These are phyloP conservation scores for Suhomyces yuchorum DNA, from an alignment of 1,139 yeast genomes.

Conservation along the genomic window DNA sequence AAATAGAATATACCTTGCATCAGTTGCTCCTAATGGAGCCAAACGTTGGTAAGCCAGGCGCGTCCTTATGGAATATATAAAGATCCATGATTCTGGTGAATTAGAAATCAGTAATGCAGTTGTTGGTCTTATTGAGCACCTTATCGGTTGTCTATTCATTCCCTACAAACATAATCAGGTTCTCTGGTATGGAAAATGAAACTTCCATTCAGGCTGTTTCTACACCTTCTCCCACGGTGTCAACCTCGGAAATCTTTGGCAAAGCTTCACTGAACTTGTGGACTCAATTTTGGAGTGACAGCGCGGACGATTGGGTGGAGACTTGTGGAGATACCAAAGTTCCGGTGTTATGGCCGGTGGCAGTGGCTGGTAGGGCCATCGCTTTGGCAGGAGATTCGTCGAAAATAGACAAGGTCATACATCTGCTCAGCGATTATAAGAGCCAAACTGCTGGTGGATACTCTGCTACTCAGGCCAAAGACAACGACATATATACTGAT, in stretches of 20 bases:
- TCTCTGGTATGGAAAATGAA: slow-evolving; percentile 7
- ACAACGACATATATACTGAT: slow-evolving; percentile 36
- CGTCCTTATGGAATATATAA: neutral
- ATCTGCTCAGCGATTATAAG: slow-evolving; percentile 13
- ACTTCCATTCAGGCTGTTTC: slow-evolving; percentile 20
- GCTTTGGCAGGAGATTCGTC: slow-evolving; percentile 5
- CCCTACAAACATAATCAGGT: slow-evolving; percentile 4
- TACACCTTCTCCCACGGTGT: slow-evolving; percentile 20
- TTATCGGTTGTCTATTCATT: slow-evolving; percentile 5
- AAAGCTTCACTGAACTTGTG: slow-evolving; percentile 9
- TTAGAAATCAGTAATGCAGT: neutral
- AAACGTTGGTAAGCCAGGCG: neutral
- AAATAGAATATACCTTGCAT: neutral
- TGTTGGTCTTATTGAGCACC: neutral
- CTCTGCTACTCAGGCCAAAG: slow-evolving; percentile 35
- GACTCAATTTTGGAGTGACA: slow-evolving; percentile 13
- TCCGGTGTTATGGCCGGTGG: slow-evolving; percentile 17
- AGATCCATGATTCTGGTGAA: neutral
- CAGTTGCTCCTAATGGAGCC: neutral
- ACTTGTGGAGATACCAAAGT: slow-evolving; percentile 7
- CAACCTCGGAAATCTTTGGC: slow-evolving; percentile 9
- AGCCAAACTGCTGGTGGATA: slow-evolving; percentile 25
- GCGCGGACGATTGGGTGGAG: slow-evolving; percentile 9
- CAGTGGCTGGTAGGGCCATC: slow-evolving; percentile 18
- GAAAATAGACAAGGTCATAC: slow-evolving; percentile 8